Percentiles rank a stretch among this genome's conserved stretches.
Evolutionary conservation across 345 rosid genomes (phyloP).

Genomic region (Pistacia vera): DNA sequence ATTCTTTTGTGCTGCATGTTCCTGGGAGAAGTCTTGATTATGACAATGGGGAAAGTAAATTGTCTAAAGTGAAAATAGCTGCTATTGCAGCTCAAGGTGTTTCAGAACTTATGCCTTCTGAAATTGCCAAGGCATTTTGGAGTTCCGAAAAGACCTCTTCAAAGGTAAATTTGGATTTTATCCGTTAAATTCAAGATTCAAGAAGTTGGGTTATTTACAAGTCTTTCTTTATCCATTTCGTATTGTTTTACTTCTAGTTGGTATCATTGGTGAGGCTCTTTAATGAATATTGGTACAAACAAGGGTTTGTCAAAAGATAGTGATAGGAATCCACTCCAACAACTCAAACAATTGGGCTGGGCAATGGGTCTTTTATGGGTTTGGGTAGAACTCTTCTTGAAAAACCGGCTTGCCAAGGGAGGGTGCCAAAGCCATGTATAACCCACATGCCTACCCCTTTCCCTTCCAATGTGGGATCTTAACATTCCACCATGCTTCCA

Average conservation of each 20-base stretch:
- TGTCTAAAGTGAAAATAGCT: conserved; percentile 65
- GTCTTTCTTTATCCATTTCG: background rate
- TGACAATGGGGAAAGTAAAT: conserved; percentile 43
- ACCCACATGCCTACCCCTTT: too few relatives aligned
- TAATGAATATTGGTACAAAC: background rate
- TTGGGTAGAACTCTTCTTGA: too few relatives aligned
- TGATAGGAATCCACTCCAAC: too few relatives aligned
- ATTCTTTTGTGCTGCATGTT: conserved; percentile 75
- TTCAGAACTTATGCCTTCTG: conserved; percentile 93
- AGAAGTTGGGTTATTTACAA: conserved; percentile 15
- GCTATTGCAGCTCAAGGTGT: conserved; percentile 82
- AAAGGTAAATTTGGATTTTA: conserved; percentile 54
- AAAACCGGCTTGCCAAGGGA: too few relatives aligned
- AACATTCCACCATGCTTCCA: too few relatives aligned
- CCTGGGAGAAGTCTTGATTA: conserved; percentile 53
- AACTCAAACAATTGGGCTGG: too few relatives aligned
- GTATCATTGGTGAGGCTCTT: background rate
- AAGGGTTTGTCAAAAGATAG: background rate
- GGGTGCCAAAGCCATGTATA: too few relatives aligned
- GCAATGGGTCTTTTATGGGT: too few relatives aligned
- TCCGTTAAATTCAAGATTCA: conserved; percentile 2
- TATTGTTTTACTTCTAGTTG: background rate
- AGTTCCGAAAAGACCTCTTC: conserved; percentile 71
- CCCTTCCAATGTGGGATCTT: too few relatives aligned
- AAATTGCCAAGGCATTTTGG: conserved; percentile 86